phyloP scores from a whole-genome alignment of 495 filamentous ascomycete genomes.

The Penicillium cataractarum region DNA sequence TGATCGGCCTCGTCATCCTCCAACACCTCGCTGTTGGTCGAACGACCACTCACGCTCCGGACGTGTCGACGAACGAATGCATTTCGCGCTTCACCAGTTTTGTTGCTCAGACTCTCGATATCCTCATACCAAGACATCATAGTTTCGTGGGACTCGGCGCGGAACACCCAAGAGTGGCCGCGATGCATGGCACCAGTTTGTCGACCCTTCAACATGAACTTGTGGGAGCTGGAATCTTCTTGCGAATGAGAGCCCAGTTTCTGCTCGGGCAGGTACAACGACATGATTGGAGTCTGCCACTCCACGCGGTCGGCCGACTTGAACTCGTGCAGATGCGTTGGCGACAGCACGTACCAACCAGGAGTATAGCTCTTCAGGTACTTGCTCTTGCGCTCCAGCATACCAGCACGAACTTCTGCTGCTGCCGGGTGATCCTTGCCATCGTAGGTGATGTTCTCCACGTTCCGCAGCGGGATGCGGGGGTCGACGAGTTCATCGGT shows the following conservation, averaged over 20 bases:
- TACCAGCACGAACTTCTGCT: conserved; percentile 82
- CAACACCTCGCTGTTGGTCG: conserved; percentile 70
- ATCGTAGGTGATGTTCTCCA: conserved; percentile 91
- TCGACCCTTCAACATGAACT: conserved; percentile 95
- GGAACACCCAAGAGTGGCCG: conserved; percentile 97
- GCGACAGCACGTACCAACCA: conserved; percentile 96
- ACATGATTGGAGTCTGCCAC: conserved; percentile 87
- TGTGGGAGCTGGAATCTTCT: conserved; percentile 86
- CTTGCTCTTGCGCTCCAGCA: conserved; percentile 97
- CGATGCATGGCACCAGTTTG: conserved; percentile 93
- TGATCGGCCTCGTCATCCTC: conserved; percentile 86
- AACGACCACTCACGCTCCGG: conserved; percentile 71
- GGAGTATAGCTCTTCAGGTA: conserved; percentile 98
- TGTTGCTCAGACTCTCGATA: conserved; percentile 83
- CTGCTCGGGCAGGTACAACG: conserved; percentile 89
- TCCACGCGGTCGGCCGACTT: conserved; percentile 79
- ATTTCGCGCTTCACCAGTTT: conserved; percentile 84
- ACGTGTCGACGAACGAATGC: conserved; percentile 81
- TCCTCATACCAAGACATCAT: conserved; percentile 98
- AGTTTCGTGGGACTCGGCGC: conserved; percentile 90
- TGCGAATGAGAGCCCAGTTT: conserved; percentile 92
- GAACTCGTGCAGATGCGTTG: conserved; percentile 97
- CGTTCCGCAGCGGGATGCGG: conserved; percentile 70
- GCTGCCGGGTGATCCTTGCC: conserved; percentile 87
- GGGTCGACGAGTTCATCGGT: conserved; percentile 91